Evolutionary conservation across 208 protist species (phyloP).

Genomic region (Leishmania martiniquensis): DNA sequence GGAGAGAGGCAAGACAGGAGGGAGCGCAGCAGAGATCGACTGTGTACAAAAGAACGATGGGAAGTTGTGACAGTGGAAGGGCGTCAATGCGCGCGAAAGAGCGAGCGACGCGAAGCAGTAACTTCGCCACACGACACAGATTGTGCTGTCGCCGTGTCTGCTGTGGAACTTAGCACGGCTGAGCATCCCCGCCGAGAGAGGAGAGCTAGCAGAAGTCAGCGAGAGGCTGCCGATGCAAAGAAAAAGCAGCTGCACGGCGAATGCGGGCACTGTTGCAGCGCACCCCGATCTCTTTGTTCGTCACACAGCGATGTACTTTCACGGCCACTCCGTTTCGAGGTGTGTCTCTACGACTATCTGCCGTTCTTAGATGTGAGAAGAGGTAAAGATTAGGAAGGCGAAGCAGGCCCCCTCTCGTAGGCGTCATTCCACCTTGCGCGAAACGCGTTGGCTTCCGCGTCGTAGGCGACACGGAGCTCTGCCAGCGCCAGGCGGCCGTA

Average conservation of each 20-base stretch:
- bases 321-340: no score
- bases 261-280: not conserved
- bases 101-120: not conserved
- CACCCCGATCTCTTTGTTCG: not conserved
- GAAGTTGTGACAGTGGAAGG: not conserved
- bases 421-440: constrained; percentile 13
- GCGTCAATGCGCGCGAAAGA: not conserved
- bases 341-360: not conserved
- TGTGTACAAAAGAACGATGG: not conserved
- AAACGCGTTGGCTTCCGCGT: constrained; percentile 6
- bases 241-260: not conserved
- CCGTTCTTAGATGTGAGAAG: not conserved
- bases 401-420: not conserved
- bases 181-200: not conserved
- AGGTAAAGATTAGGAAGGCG: not conserved
- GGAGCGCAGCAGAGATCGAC: not conserved
- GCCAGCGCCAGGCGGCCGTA: constrained; percentile 18
- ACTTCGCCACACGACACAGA: not conserved
- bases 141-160: not conserved
- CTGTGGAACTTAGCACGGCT: not conserved
- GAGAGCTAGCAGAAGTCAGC: not conserved
- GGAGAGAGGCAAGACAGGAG: not conserved
- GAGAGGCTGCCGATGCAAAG: not conserved
- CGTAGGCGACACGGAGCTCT: constrained; percentile 24
- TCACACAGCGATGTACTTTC: no score